These are phyloP conservation scores for Oehlia diaphana DNA, from an alignment of 192 early-diverging fungal species.

Conservation along the genomic window DNA sequence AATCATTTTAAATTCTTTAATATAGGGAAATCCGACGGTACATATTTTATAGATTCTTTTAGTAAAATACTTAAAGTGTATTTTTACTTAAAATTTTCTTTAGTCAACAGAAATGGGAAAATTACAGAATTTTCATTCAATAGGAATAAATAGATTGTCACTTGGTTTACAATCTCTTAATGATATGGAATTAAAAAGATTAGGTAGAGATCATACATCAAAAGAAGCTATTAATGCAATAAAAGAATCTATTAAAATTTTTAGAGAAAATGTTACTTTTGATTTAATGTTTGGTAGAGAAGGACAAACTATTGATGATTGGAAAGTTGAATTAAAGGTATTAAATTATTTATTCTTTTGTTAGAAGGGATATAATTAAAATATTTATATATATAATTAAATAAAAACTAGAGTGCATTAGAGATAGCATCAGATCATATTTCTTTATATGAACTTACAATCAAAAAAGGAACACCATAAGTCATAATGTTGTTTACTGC, in stretches of 20 bases:
- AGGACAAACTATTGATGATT: conserved; percentile 44
- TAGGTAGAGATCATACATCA: conserved; percentile 52
- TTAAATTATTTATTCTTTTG: neutral
- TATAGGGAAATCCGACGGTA: conserved; percentile 56
- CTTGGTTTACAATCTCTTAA: conserved; percentile 57
- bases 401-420: conserved; percentile 34
- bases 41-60: neutral
- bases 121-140: conserved; percentile 36
- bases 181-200: conserved; percentile 33
- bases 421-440: conserved; percentile 51
- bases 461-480: conserved; percentile 55
- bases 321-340: conserved; percentile 45
- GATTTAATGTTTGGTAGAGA: conserved; percentile 56
- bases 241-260: conserved; percentile 41
- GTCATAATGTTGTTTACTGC: neutral
- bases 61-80: neutral
- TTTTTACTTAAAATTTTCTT: neutral
- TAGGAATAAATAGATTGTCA: conserved; percentile 54
- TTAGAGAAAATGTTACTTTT: conserved; percentile 46
- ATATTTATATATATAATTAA: neutral
- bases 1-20: too few relatives aligned
- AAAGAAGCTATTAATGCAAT: conserved; percentile 44
- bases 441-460: conserved; percentile 54
- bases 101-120: conserved; percentile 38
- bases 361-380: neutral